These are phyloP conservation scores for Chenopodium suecicum DNA, from an alignment of 148 eudicot genomes.

Conservation along the genomic window DNA sequence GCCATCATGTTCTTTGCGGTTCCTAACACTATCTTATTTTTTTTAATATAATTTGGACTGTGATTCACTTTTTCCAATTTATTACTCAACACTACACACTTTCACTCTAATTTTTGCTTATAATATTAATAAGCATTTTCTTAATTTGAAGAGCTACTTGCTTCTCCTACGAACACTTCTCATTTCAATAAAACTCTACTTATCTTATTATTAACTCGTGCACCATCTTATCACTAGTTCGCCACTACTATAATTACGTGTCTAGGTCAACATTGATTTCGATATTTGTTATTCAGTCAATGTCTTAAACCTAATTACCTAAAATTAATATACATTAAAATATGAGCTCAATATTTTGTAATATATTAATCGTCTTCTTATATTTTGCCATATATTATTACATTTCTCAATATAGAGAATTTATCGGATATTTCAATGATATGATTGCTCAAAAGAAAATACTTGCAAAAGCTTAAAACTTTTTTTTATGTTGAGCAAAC, in stretches of 20 bases:
- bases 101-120: not conserved
- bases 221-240: too few species aligned
- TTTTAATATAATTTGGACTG: not conserved
- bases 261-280: not conserved
- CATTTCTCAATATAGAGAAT: too few species aligned
- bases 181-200: not conserved
- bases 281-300: not conserved
- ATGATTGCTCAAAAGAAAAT: not conserved
- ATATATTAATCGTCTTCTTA: too few species aligned
- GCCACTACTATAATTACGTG: too few species aligned
- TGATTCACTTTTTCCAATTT: not conserved
- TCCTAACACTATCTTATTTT: not conserved
- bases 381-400: too few species aligned
- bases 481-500: not conserved
- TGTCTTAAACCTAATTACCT: not conserved
- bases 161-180: not conserved
- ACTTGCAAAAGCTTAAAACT: not conserved
- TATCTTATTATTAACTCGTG: too few species aligned
- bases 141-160: too few species aligned
- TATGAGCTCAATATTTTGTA: too few species aligned
- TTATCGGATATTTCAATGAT: not conserved
- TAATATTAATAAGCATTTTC: too few species aligned
- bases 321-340: too few species aligned
- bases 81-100: not conserved
- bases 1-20: not conserved